These are phyloP conservation scores for Fusarium kyushuense DNA, from an alignment of 2,329 filamentous ascomycete genomes.

Conservation along the genomic window DNA sequence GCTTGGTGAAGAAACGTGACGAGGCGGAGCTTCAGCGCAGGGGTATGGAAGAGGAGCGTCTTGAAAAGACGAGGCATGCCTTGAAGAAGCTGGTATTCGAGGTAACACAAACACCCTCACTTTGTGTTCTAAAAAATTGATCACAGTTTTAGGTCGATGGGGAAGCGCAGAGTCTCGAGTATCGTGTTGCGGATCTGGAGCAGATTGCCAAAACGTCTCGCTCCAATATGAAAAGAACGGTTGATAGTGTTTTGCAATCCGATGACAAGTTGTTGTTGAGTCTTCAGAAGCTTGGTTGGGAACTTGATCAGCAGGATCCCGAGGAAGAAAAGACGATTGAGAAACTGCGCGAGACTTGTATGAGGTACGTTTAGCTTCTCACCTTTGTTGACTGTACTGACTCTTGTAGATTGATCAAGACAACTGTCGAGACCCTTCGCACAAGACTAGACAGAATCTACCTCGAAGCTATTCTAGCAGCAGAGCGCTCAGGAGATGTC, in stretches of 20 bases:
- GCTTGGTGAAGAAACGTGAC: conserved; percentile 59
- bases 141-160: conserved; percentile 58
- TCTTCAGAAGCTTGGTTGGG: conserved; percentile 73
- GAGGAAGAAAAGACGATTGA: conserved; percentile 66
- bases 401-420: conserved; percentile 62
- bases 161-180: conserved; percentile 60
- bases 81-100: conserved; percentile 57
- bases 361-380: conserved; percentile 54
- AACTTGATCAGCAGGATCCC: conserved; percentile 65
- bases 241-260: conserved; percentile 65
- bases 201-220: conserved; percentile 62
- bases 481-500: conserved; percentile 47
- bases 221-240: conserved; percentile 60
- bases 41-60: conserved; percentile 48
- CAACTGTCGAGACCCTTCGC: conserved; percentile 66
- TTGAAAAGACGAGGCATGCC: conserved; percentile 52
- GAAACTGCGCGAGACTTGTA: conserved; percentile 70
- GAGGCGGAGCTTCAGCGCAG: conserved; percentile 49
- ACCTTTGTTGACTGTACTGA: conserved; percentile 5
- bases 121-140: no score
- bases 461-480: conserved; percentile 58
- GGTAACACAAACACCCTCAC: conserved; percentile 48
- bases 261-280: conserved; percentile 75
- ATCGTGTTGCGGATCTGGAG: conserved; percentile 62
- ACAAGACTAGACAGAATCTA: conserved; percentile 68